Evolutionary conservation across 306 rosid genomes (phyloP).

Genomic region (Cyclanthera cordifolia): DNA sequence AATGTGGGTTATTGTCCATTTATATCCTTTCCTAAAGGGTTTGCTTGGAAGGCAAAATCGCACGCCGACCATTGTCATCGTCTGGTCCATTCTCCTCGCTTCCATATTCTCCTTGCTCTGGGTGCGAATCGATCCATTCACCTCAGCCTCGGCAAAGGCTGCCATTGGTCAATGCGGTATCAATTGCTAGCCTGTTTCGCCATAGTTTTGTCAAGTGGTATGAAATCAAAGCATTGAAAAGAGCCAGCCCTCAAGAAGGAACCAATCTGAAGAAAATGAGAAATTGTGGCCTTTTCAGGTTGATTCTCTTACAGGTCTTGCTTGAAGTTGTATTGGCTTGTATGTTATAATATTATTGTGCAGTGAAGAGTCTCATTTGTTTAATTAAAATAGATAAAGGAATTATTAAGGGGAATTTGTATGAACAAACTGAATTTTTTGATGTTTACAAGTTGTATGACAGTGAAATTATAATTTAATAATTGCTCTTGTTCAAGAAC

Average conservation of each 20-base stretch:
- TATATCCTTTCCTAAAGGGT: conserved; percentile 77
- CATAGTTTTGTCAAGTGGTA: neutral
- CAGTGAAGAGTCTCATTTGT: conserved; percentile 14
- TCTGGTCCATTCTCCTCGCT: conserved; percentile 66
- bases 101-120: conserved; percentile 64
- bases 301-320: neutral
- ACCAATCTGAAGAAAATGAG: conserved; percentile 4
- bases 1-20: conserved; percentile 63
- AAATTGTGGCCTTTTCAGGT: neutral
- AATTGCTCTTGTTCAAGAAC: no score
- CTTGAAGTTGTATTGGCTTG: conserved; percentile 10
- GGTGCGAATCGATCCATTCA: conserved; percentile 69
- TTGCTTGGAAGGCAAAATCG: conserved; percentile 56
- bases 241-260: conserved; percentile 1
- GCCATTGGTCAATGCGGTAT: conserved; percentile 46
- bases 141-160: conserved; percentile 22
- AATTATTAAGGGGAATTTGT: conserved; percentile 7
- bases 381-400: conserved; percentile 18
- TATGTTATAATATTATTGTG: conserved; percentile 23
- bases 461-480: conserved; percentile 15
- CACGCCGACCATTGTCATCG: conserved; percentile 63
- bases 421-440: conserved; percentile 1
- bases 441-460: neutral
- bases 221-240: conserved; percentile 1
- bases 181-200: conserved; percentile 30